A percentile compares a stretch with the other conserved stretches of the same genome.
These are phyloP conservation scores for Hypoxylon sp. DNA, from an alignment of 2,329 filamentous ascomycete genomes.

Conservation along the genomic window DNA sequence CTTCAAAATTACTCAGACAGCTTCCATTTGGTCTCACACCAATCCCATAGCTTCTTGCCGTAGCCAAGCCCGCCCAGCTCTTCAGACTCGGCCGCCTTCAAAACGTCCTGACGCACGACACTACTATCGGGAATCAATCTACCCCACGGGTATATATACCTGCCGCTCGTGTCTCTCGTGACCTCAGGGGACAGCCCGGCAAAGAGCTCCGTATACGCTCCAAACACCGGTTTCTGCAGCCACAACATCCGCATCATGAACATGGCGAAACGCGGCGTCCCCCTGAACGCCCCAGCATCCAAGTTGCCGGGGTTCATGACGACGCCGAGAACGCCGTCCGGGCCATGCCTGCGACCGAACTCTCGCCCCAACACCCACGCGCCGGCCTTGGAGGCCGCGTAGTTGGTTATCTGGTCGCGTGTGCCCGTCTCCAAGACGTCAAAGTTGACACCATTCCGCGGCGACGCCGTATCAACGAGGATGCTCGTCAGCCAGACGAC, in stretches of 20 bases:
- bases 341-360: conserved; percentile 49
- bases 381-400: conserved; percentile 56
- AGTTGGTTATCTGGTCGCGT: conserved; percentile 50
- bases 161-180: conserved; percentile 40
- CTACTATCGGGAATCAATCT: conserved; percentile 33
- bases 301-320: conserved; percentile 57
- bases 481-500: conserved; percentile 52
- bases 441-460: conserved; percentile 53
- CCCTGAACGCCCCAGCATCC: conserved; percentile 45
- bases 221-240: conserved; percentile 39
- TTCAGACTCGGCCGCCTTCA: conserved; percentile 26
- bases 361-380: conserved; percentile 55
- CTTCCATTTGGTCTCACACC: conserved; percentile 33
- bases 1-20: conserved; percentile 13
- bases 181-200: conserved; percentile 45
- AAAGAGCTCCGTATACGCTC: conserved; percentile 43
- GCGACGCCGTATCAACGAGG: conserved; percentile 48
- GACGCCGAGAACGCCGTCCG: conserved; percentile 49
- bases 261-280: conserved; percentile 34
- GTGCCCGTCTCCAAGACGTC: conserved; percentile 45
- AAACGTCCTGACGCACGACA: conserved; percentile 30
- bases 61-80: conserved; percentile 28
- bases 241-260: conserved; percentile 32
- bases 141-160: conserved; percentile 44
- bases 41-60: conserved; percentile 35